Percentiles rank a stretch among this genome's conserved stretches.
phyloP scores from a whole-genome alignment of 352 stramenopile species.

The Globisporangium yorkense region DNA sequence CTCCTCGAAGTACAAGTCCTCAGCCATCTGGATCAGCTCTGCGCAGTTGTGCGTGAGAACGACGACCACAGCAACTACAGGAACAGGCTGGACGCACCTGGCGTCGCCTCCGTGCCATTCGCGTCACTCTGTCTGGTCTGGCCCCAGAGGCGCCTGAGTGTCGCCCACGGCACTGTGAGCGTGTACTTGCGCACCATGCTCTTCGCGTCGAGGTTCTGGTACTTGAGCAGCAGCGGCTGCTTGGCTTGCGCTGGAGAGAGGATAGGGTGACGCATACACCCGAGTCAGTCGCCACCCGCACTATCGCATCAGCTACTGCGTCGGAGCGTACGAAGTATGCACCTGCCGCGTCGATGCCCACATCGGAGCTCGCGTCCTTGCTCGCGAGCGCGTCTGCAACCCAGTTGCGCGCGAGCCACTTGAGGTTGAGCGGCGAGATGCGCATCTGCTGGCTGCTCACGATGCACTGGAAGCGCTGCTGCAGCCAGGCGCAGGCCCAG shows the following conservation, averaged over 20 bases:
- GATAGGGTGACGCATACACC: no score
- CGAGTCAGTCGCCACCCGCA: no score
- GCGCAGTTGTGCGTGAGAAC: not conserved
- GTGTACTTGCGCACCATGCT: constrained; percentile 50
- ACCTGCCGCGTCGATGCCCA: no score
- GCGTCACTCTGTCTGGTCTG: constrained; percentile 14
- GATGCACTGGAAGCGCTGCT: constrained; percentile 69
- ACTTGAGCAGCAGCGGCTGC: constrained; percentile 44
- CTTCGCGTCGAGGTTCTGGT: constrained; percentile 31
- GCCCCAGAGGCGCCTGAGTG: constrained; percentile 35
- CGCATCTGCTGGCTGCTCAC: constrained; percentile 41
- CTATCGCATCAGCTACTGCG: no score
- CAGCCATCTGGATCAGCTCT: constrained; percentile 53
- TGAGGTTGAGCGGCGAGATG: constrained; percentile 44
- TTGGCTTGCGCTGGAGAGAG: not conserved
- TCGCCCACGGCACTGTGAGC: constrained; percentile 50
- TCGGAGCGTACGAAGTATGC: no score
- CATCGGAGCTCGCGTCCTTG: constrained; percentile 3
- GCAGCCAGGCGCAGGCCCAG: constrained; percentile 55
- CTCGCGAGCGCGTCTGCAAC: constrained; percentile 30
- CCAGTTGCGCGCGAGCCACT: constrained; percentile 46
- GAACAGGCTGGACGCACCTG: constrained; percentile 1
- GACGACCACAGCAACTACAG: no score
- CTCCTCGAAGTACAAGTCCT: constrained; percentile 45
- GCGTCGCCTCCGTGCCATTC: not conserved